phyloP scores from a whole-genome alignment of 2,329 filamentous ascomycete species.

The Claviceps paspali region DNA sequence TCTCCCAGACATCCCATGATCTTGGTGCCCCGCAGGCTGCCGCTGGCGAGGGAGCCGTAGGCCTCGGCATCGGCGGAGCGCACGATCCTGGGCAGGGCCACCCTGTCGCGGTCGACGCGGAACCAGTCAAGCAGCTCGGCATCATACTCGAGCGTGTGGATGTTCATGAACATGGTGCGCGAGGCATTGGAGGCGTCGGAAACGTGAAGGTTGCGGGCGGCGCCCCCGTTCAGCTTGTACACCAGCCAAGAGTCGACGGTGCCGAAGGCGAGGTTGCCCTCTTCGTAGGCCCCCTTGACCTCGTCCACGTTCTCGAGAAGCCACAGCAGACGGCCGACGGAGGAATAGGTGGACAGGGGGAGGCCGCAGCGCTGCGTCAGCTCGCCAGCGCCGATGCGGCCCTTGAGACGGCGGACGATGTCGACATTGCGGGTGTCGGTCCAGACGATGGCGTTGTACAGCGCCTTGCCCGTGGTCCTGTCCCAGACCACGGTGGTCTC shows the following conservation, averaged over 20 bases:
- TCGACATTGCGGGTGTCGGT: constrained; percentile 64
- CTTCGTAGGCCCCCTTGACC: constrained; percentile 56
- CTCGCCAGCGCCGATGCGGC: constrained; percentile 48
- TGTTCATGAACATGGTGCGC: constrained; percentile 77
- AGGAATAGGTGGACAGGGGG: constrained; percentile 70
- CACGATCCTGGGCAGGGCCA: constrained; percentile 62
- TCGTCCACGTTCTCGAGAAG: constrained; percentile 51
- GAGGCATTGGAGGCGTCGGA: constrained; percentile 75
- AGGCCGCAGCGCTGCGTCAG: constrained; percentile 56
- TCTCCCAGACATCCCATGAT: constrained; percentile 71
- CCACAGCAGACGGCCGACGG: constrained; percentile 65
- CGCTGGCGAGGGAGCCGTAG: constrained; percentile 49
- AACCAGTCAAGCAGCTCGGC: constrained; percentile 61
- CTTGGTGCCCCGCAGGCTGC: constrained; percentile 47
- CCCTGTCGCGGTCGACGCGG: constrained; percentile 50
- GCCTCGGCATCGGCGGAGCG: constrained; percentile 54
- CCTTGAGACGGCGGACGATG: constrained; percentile 58
- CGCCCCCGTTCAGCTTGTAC: constrained; percentile 63
- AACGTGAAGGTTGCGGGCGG: constrained; percentile 49
- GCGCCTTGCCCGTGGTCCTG: constrained; percentile 55
- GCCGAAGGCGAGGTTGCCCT: constrained; percentile 57
- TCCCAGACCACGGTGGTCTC: constrained; percentile 76
- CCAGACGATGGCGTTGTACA: constrained; percentile 76
- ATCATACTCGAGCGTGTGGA: constrained; percentile 61
- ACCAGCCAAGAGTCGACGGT: constrained; percentile 72